Conservation (phyloP, 495 filamentous ascomycete genomes). For the Tuber borchii region DNA sequence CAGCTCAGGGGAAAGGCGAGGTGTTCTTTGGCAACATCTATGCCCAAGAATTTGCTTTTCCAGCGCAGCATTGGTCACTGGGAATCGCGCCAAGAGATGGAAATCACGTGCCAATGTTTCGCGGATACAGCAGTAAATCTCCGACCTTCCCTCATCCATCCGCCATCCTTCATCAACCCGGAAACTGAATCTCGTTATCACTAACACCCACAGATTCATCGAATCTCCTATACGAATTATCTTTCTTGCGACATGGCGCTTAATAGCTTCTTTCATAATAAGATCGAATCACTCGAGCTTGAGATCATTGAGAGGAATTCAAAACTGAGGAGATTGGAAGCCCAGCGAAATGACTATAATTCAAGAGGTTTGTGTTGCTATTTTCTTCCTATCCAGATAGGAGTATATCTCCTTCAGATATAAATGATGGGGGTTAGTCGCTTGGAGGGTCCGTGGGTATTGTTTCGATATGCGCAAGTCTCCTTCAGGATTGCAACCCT, state of each 20-base stretch:
- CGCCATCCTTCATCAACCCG: slow-evolving; percentile 12
- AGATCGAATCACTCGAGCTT: slow-evolving; percentile 99
- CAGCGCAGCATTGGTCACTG: slow-evolving; percentile 12
- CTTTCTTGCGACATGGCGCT: slow-evolving; percentile 72
- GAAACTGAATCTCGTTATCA: slow-evolving; percentile 16
- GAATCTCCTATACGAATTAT: slow-evolving; percentile 7
- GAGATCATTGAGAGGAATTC: slow-evolving; percentile 99
- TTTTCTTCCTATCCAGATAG: not conserved
- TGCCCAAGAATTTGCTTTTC: slow-evolving; percentile 10
- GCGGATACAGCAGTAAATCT: slow-evolving; percentile 13
- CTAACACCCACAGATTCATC: slow-evolving; percentile 15
- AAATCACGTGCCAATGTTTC: slow-evolving; percentile 32
- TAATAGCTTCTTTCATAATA: slow-evolving; percentile 98
- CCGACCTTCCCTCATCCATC: slow-evolving; percentile 19
- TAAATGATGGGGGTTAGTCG: not conserved
- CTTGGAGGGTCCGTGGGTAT: not conserved
- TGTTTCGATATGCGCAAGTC: not conserved
- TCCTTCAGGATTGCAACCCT: not conserved
- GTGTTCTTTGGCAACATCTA: slow-evolving; percentile 33
- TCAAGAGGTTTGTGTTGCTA: slow-evolving; percentile 55
- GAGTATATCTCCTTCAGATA: not conserved
- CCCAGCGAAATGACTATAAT: slow-evolving; percentile 98
- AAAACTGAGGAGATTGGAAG: slow-evolving; percentile 86
- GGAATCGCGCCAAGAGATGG: slow-evolving; percentile 13
- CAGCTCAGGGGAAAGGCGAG: slow-evolving; percentile 35